A percentile compares a stretch with the other conserved stretches of the same genome.
Conservation (phyloP, 2,329 filamentous ascomycete species). For the Fusarium hostae region DNA sequence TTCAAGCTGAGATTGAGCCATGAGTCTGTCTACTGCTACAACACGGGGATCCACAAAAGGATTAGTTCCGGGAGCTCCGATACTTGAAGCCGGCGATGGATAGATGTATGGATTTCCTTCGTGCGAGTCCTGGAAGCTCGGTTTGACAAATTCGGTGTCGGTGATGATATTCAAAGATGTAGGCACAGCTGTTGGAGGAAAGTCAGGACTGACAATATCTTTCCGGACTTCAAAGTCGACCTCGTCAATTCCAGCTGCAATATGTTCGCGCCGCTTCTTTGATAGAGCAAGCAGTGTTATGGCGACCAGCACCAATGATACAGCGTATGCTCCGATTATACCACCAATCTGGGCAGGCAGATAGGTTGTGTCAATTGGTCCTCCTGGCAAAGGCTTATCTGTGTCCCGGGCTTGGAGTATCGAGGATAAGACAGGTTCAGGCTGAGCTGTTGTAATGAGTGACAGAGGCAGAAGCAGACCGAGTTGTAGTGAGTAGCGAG, state of each 20-base stretch:
- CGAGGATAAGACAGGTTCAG: conserved; percentile 46
- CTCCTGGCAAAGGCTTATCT: conserved; percentile 68
- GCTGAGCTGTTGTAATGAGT: conserved; percentile 45
- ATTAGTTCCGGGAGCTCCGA: conserved; percentile 67
- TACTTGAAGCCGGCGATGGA: conserved; percentile 59
- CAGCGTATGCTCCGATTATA: conserved; percentile 84
- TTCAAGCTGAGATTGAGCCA: conserved; percentile 85
- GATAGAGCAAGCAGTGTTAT: conserved; percentile 70
- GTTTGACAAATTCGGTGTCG: conserved; percentile 47
- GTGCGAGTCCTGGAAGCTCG: conserved; percentile 61
- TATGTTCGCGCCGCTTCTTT: conserved; percentile 64
- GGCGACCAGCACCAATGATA: conserved; percentile 80
- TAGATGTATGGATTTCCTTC: conserved; percentile 55
- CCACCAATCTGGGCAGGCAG: conserved; percentile 86
- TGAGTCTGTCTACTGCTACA: conserved; percentile 77
- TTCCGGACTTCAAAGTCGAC: conserved; percentile 54
- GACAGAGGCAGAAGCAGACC: conserved; percentile 45
- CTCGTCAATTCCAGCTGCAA: conserved; percentile 64
- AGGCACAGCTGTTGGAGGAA: conserved; percentile 30
- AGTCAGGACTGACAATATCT: conserved; percentile 39
- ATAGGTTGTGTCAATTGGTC: conserved; percentile 69
- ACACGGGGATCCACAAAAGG: conserved; percentile 81
- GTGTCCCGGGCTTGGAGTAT: conserved; percentile 50
- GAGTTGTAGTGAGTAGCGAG: conserved; percentile 43
- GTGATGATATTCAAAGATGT: conserved; percentile 34